Evolutionary conservation across 352 stramenopile species (phyloP), one percentile per base, ranked within the genome.

Genomic region (Phytophthora tentaculata): DNA sequence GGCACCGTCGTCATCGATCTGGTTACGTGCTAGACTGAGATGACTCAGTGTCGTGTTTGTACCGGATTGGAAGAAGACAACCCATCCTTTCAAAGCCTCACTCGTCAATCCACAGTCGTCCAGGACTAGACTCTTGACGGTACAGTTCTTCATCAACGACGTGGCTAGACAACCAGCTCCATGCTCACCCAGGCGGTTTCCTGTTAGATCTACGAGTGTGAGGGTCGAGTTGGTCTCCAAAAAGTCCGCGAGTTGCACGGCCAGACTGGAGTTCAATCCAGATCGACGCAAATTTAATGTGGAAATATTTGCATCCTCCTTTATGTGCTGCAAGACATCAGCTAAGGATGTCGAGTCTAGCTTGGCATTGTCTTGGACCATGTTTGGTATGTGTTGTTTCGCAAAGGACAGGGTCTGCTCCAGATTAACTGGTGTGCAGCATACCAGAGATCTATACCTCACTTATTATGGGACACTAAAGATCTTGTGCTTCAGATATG

Each of bases 191-290:
- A 84, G 69, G 49, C 62, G 28, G 45, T 84, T 84, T 37, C 61
- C 68, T 0, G 64, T 59, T 17, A 86, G 62, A 70, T 86, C 76
- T 7, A 86, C 52, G 28, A 63, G 54, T 16, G 68, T 77, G 44
- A 86, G 47, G 22, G 67, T 81, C 49, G 53, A 37, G 50, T 86
- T 86, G 23, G 51, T 71, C 59, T 82, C 79, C 16, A 86, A 60
- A 62, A 86, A 84, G 50, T 84, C 73, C 14, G 79, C 73, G 35
- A 86, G 35, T 53, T 81, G 70, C 22, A 83, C 79, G 7, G 73
- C 66, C 51, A 86, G 71, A 52, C 62, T 81, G 43, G 76, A 67
- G 16, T 70, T 81, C 49, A 86, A 64, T 26, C 64, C 71, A 41
- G 58, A 68, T 29, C 69, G 54, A 52, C 56, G 44, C 3, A 86